Conservation (phyloP, 139 green algal species). For the Chlorella sp. region DNA sequence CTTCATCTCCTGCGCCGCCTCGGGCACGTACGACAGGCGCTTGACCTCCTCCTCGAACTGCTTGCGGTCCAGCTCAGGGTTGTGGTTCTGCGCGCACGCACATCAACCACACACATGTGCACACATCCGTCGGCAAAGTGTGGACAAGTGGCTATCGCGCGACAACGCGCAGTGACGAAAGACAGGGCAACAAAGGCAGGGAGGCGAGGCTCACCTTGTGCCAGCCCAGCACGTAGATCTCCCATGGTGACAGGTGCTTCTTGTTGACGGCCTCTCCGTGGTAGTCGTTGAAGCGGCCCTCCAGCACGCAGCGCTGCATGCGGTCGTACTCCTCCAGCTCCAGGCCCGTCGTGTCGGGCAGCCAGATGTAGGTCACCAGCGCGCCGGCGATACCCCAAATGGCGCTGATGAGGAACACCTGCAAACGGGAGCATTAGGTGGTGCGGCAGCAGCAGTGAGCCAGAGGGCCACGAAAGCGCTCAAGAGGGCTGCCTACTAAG, state of each 20-base stretch:
- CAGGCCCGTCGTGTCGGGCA: conserved; percentile 59
- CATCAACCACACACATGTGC: neutral
- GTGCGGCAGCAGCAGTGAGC: neutral
- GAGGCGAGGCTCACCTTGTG: neutral
- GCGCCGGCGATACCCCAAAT: conserved; percentile 8
- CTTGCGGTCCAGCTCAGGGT: neutral
- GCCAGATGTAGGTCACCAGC: conserved; percentile 11
- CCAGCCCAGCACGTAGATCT: conserved; percentile 1
- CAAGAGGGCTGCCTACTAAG: neutral
- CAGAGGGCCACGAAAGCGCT: neutral
- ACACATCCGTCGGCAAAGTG: neutral
- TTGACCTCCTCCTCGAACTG: neutral
- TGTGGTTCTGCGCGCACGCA: neutral
- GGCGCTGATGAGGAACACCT: conserved; percentile 17
- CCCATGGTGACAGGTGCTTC: neutral
- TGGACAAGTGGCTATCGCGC: neutral
- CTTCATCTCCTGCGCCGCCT: neutral
- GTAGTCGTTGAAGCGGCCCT: conserved; percentile 38
- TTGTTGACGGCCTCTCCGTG: conserved; percentile 39
- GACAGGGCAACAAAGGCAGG: neutral
- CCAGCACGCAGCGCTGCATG: conserved; percentile 29
- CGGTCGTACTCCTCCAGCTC: conserved; percentile 56
- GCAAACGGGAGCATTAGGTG: neutral
- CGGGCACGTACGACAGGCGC: neutral
- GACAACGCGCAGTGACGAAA: neutral